Evolutionary conservation across 768 basidiomycete genomes (phyloP).

Genomic region (Psilocybe subaeruginosa): DNA sequence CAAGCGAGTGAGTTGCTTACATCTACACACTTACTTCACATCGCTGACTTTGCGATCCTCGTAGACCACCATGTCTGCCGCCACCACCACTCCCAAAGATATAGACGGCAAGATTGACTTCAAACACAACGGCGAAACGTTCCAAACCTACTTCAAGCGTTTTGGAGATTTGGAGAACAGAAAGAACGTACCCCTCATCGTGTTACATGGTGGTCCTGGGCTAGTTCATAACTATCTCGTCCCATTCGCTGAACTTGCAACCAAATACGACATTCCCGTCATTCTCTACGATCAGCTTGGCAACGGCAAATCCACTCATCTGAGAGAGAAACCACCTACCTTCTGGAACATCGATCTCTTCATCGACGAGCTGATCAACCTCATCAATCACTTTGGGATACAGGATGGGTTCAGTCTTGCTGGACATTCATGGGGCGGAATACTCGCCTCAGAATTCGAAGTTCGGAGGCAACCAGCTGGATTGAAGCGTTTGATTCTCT

Average conservation of each 20-base stretch:
- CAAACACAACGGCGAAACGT: conserved; percentile 1
- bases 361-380: conserved; percentile 54
- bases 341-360: conserved; percentile 60
- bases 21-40: too few species aligned
- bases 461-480: conserved; percentile 41
- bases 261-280: conserved; percentile 39
- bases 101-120: conserved; percentile 1
- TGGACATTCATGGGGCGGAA: conserved; percentile 65
- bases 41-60: too few species aligned
- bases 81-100: background rate
- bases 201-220: conserved; percentile 57
- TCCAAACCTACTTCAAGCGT: conserved; percentile 48
- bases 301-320: conserved; percentile 52
- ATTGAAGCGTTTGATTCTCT: conserved; percentile 35
- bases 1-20: too few species aligned
- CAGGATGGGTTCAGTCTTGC: conserved; percentile 42
- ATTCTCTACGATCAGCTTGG: conserved; percentile 60
- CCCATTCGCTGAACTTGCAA: conserved; percentile 40
- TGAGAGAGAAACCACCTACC: conserved; percentile 41
- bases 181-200: conserved; percentile 38
- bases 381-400: conserved; percentile 45
- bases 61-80: too few species aligned
- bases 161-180: conserved; percentile 35
- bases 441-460: conserved; percentile 46
- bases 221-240: conserved; percentile 46